Evolutionary conservation across 257 asterid genomes (phyloP).

Genomic region (Salvia hispanica): DNA sequence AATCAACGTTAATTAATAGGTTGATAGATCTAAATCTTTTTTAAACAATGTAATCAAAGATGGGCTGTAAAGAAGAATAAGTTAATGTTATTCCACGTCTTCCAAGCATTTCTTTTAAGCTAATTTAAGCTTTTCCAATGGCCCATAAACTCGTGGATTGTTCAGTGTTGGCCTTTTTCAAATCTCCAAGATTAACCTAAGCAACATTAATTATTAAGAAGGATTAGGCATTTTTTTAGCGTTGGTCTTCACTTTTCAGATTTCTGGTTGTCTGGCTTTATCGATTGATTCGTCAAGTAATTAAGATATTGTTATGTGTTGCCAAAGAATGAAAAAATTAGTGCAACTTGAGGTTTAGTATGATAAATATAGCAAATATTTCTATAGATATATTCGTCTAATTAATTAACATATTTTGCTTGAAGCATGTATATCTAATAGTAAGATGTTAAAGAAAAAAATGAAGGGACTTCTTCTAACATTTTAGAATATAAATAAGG

Average conservation of each 20-base stretch:
- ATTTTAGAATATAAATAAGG: no score
- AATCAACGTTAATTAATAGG: not conserved
- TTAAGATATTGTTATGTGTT: no score
- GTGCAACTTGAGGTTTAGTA: no score
- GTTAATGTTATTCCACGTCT: conserved; percentile 26
- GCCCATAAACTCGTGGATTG: conserved; percentile 7
- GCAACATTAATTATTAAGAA: not conserved
- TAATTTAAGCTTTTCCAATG: not conserved
- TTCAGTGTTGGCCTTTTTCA: not conserved
- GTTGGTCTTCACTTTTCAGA: conserved; percentile 3
- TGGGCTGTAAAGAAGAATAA: conserved; percentile 28
- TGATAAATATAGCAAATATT: not conserved
- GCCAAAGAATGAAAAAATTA: no score
- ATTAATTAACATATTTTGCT: no score
- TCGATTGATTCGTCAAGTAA: not conserved
- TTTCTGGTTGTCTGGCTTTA: conserved; percentile 14
- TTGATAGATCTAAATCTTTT: not conserved
- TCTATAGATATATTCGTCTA: no score
- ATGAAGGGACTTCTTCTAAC: no score
- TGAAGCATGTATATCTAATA: no score
- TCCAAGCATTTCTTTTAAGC: not conserved
- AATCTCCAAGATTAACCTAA: conserved; percentile 19
- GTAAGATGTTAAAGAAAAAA: no score
- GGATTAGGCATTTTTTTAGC: no score
- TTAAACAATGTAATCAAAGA: not conserved